These are phyloP conservation scores for Sphaerulina populicola DNA, from an alignment of 2,329 filamentous ascomycete species.

Conservation along the genomic window DNA sequence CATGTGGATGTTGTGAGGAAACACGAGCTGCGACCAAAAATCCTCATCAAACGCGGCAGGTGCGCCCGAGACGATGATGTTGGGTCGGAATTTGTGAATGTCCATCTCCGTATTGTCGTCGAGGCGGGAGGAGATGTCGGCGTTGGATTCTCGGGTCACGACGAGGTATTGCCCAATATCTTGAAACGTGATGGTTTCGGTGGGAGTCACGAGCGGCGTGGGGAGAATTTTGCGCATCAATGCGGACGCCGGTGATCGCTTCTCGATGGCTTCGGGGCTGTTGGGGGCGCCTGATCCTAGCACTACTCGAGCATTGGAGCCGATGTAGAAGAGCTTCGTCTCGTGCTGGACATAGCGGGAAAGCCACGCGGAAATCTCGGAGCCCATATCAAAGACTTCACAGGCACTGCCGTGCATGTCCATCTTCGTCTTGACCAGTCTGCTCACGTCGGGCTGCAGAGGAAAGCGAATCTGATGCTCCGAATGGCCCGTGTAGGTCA, in stretches of 20 bases:
- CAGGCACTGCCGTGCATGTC: constrained; percentile 9
- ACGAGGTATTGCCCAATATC: constrained; percentile 10
- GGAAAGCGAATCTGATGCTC: constrained; percentile 9
- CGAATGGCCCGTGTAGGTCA: constrained; percentile 6
- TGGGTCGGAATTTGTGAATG: constrained; percentile 40
- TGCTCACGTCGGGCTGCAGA: constrained; percentile 2
- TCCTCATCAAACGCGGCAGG: constrained; percentile 38
- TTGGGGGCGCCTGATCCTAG: constrained; percentile 6
- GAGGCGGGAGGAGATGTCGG: constrained; percentile 4
- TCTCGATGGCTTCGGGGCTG: neutral
- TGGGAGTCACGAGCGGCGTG: neutral
- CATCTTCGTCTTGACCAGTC: neutral
- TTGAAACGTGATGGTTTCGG: constrained; percentile 9
- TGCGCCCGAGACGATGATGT: constrained; percentile 40
- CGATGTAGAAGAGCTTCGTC: constrained; percentile 9
- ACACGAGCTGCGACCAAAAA: constrained; percentile 32
- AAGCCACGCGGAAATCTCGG: constrained; percentile 7
- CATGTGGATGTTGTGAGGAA: constrained; percentile 21
- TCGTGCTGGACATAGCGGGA: constrained; percentile 4
- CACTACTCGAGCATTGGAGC: constrained; percentile 2
- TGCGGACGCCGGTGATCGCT: neutral
- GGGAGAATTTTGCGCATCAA: constrained; percentile 1
- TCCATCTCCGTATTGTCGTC: neutral
- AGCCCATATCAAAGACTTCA: constrained; percentile 8
- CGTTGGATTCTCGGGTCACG: constrained; percentile 10